Evolutionary conservation across 306 rosid species (phyloP).

Genomic region (Vigna nakashimae): DNA sequence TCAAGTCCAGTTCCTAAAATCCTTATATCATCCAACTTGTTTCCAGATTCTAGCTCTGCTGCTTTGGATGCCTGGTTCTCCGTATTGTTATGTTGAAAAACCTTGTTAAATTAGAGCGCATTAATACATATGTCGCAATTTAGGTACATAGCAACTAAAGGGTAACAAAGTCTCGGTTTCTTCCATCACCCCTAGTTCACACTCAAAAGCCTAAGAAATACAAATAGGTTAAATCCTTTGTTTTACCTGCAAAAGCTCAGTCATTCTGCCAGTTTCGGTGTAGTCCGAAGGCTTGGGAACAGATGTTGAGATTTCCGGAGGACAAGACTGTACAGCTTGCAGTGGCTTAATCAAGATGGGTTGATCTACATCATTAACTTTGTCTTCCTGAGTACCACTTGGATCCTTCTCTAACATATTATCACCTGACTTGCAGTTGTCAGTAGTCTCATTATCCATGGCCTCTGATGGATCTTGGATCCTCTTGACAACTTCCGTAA

Average conservation of each 20-base stretch:
- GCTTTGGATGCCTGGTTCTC: slow-evolving; percentile 54
- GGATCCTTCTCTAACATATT: slow-evolving; percentile 45
- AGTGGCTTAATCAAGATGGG: slow-evolving; percentile 65
- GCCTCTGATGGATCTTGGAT: slow-evolving; percentile 51
- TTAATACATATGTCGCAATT: slow-evolving; percentile 36
- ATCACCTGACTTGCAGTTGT: slow-evolving; percentile 47
- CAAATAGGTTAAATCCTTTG: slow-evolving; percentile 22
- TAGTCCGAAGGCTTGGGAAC: slow-evolving; percentile 51
- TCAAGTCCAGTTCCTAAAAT: slow-evolving; percentile 44
- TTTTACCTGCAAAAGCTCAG: slow-evolving; percentile 81
- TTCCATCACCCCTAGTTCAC: slow-evolving; percentile 1
- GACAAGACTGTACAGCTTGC: slow-evolving; percentile 61
- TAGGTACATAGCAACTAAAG: slow-evolving; percentile 21
- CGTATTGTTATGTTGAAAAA: slow-evolving; percentile 63
- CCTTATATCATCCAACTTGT: slow-evolving; percentile 47
- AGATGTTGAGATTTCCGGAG: slow-evolving; percentile 40
- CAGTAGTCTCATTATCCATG: slow-evolving; percentile 47
- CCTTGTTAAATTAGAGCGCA: slow-evolving; percentile 47
- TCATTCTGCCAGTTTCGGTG: slow-evolving; percentile 63
- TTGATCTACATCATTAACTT: slow-evolving; percentile 49
- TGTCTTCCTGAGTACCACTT: slow-evolving; percentile 42
- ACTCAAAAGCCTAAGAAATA: slow-evolving; percentile 6
- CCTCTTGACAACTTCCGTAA: slow-evolving; percentile 65
- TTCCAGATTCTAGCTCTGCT: slow-evolving; percentile 49
- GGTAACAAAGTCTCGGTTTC: slow-evolving; percentile 4